Evolutionary conservation across 192 early-diverging fungal genomes (phyloP).

Genomic region (Umbelopsis vinacea): DNA sequence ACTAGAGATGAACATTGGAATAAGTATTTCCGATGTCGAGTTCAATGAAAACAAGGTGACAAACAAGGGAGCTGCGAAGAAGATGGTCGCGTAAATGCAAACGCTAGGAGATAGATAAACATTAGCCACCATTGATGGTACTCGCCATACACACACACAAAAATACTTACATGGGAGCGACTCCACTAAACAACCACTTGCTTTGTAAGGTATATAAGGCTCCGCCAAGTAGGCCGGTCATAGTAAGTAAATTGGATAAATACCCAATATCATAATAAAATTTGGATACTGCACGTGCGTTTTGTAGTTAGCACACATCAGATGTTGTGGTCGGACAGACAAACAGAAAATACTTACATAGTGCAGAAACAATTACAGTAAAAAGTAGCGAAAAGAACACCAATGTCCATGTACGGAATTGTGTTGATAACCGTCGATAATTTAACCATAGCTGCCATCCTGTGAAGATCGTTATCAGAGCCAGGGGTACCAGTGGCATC

Average conservation of each 20-base stretch:
- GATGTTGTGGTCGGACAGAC: too few species aligned
- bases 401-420: slow-evolving; percentile 11
- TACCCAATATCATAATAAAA: slow-evolving; percentile 32
- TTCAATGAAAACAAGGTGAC: slow-evolving; percentile 20
- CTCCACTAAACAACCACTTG: slow-evolving; percentile 27
- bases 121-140: background rate
- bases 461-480: slow-evolving; percentile 4
- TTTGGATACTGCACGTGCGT: slow-evolving; percentile 22
- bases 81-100: slow-evolving; percentile 26
- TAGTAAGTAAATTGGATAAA: slow-evolving; percentile 23
- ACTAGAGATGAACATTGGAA: slow-evolving; percentile 25
- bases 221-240: slow-evolving; percentile 21
- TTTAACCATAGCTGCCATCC: slow-evolving; percentile 31
- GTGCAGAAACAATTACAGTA: slow-evolving; percentile 26
- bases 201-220: slow-evolving; percentile 31
- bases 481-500: slow-evolving; percentile 27
- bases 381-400: slow-evolving; percentile 26
- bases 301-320: background rate
- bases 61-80: slow-evolving; percentile 27
- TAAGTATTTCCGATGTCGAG: slow-evolving; percentile 25
- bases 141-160: too few species aligned
- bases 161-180: slow-evolving; percentile 28
- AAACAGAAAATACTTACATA: slow-evolving; percentile 20
- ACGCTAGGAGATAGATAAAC: slow-evolving; percentile 10
- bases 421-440: slow-evolving; percentile 20